Percentiles rank a stretch among this genome's conserved stretches.
phyloP scores from a whole-genome alignment of 192 early-diverging fungal genomes.

The Umbelopsis isabellina region DNA sequence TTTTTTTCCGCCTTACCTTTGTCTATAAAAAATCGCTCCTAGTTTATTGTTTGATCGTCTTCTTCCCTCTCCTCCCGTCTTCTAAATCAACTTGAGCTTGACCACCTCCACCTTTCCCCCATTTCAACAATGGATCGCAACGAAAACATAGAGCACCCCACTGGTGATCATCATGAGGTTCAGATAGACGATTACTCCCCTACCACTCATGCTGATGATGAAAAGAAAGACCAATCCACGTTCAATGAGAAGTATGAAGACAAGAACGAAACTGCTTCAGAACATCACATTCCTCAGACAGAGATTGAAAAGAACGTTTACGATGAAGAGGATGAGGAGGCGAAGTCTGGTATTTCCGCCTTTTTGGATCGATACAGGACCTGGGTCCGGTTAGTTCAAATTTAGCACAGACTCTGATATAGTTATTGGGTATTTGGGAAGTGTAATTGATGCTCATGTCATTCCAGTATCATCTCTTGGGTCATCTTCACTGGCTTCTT shows the following conservation, averaged over 20 bases:
- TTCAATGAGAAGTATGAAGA: not conserved
- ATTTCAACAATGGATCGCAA: constrained; percentile 16
- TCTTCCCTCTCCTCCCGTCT: not conserved
- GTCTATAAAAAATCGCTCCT: no score
- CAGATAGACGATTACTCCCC: not conserved
- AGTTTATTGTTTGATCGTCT: no score
- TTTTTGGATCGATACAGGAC: constrained; percentile 3
- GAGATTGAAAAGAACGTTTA: not conserved
- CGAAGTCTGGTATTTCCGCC: not conserved
- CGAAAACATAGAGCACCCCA: not conserved
- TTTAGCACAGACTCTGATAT: not conserved
- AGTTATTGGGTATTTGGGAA: not conserved
- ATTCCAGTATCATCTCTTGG: constrained; percentile 18
- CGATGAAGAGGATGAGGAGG: constrained; percentile 9
- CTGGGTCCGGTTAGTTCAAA: constrained; percentile 27
- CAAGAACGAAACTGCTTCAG: not conserved
- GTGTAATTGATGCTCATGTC: not conserved
- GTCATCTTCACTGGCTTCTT: constrained; percentile 36
- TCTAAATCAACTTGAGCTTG: not conserved
- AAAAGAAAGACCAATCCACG: not conserved
- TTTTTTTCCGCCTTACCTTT: no score
- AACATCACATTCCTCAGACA: not conserved
- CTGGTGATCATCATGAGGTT: constrained; percentile 3
- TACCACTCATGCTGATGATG: not conserved
- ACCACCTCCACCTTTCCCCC: not conserved